Conservation (phyloP, 1,139 yeast species). For the Saccharomyces hybrid region DNA sequence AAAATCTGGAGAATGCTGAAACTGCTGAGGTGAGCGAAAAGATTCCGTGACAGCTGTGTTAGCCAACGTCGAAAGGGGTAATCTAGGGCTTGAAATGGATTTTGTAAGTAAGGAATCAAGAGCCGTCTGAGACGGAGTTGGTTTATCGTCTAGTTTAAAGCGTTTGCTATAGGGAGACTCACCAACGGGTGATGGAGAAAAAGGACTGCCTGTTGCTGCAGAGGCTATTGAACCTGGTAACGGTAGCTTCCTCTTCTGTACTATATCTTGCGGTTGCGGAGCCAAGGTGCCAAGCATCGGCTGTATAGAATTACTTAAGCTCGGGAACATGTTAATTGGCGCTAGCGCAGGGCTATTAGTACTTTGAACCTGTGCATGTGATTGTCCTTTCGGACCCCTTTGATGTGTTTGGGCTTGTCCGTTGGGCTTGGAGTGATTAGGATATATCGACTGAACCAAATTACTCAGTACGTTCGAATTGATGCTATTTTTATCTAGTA, state of each 20-base stretch:
- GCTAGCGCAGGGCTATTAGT: conserved; percentile 3
- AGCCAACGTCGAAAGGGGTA: conserved; percentile 6
- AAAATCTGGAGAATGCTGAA: background rate
- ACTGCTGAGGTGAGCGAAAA: background rate
- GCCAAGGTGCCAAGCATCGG: background rate
- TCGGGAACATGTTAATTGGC: conserved; percentile 6
- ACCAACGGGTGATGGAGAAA: conserved; percentile 19
- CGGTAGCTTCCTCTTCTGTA: conserved; percentile 20
- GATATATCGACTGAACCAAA: conserved; percentile 17
- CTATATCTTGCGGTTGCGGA: conserved; percentile 4
- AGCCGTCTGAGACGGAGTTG: conserved; percentile 28
- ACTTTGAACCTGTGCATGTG: background rate
- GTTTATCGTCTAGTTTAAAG: conserved; percentile 23
- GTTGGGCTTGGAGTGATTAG: conserved; percentile 5
- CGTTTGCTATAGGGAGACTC: conserved; percentile 24
- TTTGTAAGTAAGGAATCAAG: conserved; percentile 27
- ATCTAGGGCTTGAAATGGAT: conserved; percentile 22
- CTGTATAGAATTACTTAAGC: background rate
- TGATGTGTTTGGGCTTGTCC: background rate
- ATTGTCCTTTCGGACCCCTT: background rate
- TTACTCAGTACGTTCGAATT: conserved; percentile 15
- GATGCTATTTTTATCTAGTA: conserved; percentile 21
- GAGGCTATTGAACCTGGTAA: conserved; percentile 12
- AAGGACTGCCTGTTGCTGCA: conserved; percentile 16
- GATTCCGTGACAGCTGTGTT: conserved; percentile 7